Evolutionary conservation across 805 yeast genomes (phyloP).

Genomic region (Lipomyces mesembrius): DNA sequence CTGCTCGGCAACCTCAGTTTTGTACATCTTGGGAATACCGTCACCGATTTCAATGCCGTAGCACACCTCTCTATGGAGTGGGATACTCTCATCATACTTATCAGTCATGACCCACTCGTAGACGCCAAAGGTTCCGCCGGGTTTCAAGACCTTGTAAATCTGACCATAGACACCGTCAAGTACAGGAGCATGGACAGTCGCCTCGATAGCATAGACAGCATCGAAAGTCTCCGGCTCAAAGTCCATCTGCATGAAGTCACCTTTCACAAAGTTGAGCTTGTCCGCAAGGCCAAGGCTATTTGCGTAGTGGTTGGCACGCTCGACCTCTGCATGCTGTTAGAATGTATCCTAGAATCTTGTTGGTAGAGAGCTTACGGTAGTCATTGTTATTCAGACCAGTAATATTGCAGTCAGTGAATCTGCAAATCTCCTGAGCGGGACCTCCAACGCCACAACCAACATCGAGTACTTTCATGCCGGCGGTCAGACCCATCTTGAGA

Average conservation of each 20-base stretch:
- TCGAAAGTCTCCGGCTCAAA: constrained; percentile 88
- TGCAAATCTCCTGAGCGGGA: constrained; percentile 93
- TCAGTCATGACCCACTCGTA: constrained; percentile 99
- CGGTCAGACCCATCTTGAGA: constrained; percentile 75
- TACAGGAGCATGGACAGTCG: constrained; percentile 96
- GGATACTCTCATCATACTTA: constrained; percentile 80
- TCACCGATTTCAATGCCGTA: constrained; percentile 98
- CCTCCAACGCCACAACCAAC: constrained; percentile 99
- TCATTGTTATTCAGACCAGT: constrained; percentile 96
- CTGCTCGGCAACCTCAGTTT: constrained; percentile 78
- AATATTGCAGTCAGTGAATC: constrained; percentile 85
- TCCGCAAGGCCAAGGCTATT: constrained; percentile 64
- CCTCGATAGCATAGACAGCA: constrained; percentile 98
- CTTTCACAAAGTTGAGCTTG: constrained; percentile 85
- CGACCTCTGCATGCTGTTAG: constrained; percentile 59
- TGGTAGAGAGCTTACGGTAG: constrained; percentile 51
- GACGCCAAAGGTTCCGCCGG: constrained; percentile 97
- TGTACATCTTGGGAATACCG: constrained; percentile 97
- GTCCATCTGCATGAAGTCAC: constrained; percentile 99
- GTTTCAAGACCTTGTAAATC: constrained; percentile 92
- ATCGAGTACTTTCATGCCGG: constrained; percentile 86
- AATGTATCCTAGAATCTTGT: background rate
- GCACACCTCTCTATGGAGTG: constrained; percentile 90
- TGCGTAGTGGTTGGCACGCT: constrained; percentile 85
- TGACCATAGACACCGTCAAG: constrained; percentile 95